phyloP scores from a whole-genome alignment of 1,139 yeast species.

The Casaregolazyma lundiana region DNA sequence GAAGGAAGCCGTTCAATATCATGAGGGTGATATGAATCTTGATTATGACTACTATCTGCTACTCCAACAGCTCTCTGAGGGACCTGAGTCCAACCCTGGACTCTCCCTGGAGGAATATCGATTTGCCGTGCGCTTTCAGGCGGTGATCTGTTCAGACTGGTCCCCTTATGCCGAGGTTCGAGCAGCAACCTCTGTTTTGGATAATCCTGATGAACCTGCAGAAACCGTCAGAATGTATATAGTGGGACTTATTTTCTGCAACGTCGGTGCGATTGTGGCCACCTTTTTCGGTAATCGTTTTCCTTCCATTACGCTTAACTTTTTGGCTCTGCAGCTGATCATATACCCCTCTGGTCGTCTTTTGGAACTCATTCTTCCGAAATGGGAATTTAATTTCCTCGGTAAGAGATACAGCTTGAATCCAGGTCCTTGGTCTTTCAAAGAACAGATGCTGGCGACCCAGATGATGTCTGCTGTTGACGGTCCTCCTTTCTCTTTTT shows the following conservation, averaged over 20 bases:
- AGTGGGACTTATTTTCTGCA: constrained; percentile 29
- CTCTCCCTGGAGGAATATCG: constrained; percentile 29
- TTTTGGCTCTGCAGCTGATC: constrained; percentile 41
- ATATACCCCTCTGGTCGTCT: constrained; percentile 21
- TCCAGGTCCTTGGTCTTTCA: constrained; percentile 62
- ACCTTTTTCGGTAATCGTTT: constrained; percentile 49
- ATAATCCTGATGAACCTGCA: constrained; percentile 39
- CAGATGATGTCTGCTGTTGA: constrained; percentile 42
- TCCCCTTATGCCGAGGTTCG: constrained; percentile 51
- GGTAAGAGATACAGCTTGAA: constrained; percentile 42
- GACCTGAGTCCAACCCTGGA: constrained; percentile 18
- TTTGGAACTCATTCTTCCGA: constrained; percentile 39
- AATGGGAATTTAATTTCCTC: constrained; percentile 40
- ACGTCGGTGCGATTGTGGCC: constrained; percentile 49
- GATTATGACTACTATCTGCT: constrained; percentile 18
- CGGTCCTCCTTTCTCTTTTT: constrained; percentile 41
- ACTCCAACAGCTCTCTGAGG: constrained; percentile 27
- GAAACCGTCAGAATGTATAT: constrained; percentile 49
- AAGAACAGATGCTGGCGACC: constrained; percentile 65
- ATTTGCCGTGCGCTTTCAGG: constrained; percentile 36
- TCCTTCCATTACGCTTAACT: constrained; percentile 46
- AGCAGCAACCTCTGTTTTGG: constrained; percentile 42
- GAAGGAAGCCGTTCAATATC: constrained; percentile 38
- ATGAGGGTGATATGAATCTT: constrained; percentile 48
- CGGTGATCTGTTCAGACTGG: constrained; percentile 40